Evolutionary conservation across 139 green algal genomes (phyloP).

Genomic region (Chlorokybus atmophyticus): DNA sequence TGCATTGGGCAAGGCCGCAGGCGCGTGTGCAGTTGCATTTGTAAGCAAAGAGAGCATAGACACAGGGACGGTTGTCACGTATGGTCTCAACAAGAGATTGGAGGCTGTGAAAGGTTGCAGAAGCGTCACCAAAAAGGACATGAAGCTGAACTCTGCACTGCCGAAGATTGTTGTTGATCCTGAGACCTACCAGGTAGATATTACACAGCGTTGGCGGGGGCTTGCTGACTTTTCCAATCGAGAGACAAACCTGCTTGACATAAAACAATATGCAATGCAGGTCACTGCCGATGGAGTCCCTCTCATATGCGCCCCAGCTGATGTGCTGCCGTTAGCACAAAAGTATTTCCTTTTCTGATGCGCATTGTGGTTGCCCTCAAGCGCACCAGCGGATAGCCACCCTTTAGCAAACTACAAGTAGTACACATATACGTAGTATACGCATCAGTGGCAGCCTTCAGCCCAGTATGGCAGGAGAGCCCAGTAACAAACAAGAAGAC

Average conservation of each 20-base stretch:
- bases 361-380: too few species aligned
- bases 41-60: conserved; percentile 19
- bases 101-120: conserved; percentile 17
- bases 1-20: conserved; percentile 25
- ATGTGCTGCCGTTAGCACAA: conserved; percentile 29
- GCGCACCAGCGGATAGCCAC: background rate
- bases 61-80: conserved; percentile 8
- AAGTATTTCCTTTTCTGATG: conserved; percentile 37
- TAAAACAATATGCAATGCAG: too few species aligned
- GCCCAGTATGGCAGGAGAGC: background rate
- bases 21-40: conserved; percentile 21
- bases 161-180: conserved; percentile 35
- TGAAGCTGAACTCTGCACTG: conserved; percentile 27
- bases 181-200: conserved; percentile 40
- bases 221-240: too few species aligned
- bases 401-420: background rate
- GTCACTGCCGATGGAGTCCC: conserved; percentile 31
- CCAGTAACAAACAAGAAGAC: background rate
- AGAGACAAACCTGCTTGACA: too few species aligned
- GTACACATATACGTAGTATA: background rate
- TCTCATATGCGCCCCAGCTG: conserved; percentile 24
- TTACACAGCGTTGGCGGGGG: too few species aligned
- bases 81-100: conserved; percentile 26
- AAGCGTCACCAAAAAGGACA: conserved; percentile 33
- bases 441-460: background rate